These are phyloP conservation scores for Candida tetrigidarum DNA, from an alignment of 1,139 yeast genomes.

Conservation along the genomic window DNA sequence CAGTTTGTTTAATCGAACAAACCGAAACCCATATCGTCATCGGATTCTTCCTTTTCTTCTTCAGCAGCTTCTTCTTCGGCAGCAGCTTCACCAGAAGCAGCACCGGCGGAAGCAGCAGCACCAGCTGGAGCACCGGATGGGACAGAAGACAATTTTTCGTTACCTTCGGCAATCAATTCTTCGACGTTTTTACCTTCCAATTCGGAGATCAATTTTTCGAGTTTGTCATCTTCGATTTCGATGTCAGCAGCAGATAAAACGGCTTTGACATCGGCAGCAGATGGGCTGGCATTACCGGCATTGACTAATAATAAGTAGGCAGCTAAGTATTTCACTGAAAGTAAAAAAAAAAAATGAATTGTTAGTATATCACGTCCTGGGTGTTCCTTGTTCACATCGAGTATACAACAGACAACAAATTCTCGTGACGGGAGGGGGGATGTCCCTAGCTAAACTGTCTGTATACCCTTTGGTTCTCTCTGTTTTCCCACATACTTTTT, in stretches of 20 bases:
- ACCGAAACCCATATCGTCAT: conserved; percentile 57
- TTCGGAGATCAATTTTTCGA: conserved; percentile 83
- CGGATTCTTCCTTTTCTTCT: conserved; percentile 61
- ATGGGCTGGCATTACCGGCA: conserved; percentile 78
- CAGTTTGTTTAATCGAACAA: conserved; percentile 48
- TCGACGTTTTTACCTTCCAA: conserved; percentile 92
- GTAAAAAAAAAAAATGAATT: conserved; percentile 2
- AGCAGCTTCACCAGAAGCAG: conserved; percentile 69
- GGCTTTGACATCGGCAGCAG: conserved; percentile 88
- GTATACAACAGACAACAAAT: too few species aligned
- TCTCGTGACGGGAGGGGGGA: too few species aligned
- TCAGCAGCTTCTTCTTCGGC: conserved; percentile 72
- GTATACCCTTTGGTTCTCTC: too few species aligned
- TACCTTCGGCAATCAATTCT: conserved; percentile 96
- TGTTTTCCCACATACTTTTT: conserved; percentile 5
- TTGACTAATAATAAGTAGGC: conserved; percentile 70
- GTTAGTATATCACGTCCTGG: conserved; percentile 13
- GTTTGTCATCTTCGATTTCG: conserved; percentile 92
- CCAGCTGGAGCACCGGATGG: conserved; percentile 98
- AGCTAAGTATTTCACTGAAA: conserved; percentile 63
- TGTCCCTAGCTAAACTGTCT: not conserved
- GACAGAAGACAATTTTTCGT: conserved; percentile 92
- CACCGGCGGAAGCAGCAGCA: conserved; percentile 69
- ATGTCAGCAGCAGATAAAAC: conserved; percentile 93
- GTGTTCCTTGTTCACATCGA: not conserved